phyloP scores from a whole-genome alignment of 2,329 filamentous ascomycete genomes.

The Colletotrichum australisinense region DNA sequence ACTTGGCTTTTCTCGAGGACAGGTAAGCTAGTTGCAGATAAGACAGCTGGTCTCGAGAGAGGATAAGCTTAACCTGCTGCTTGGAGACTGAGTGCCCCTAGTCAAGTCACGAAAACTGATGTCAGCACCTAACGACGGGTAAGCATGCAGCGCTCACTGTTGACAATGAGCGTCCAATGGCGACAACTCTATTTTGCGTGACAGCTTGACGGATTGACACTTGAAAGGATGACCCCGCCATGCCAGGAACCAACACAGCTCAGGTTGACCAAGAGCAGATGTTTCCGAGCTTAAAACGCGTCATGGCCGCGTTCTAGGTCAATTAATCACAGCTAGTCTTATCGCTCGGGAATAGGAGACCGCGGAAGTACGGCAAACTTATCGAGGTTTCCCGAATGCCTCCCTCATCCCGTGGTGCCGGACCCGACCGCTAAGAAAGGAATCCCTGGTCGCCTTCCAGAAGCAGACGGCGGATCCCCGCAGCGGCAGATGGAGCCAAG shows the following conservation, averaged over 20 bases:
- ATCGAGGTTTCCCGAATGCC: not conserved
- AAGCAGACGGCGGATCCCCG: conserved; percentile 4
- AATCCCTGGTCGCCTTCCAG: conserved; percentile 13
- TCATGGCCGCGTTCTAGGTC: not conserved
- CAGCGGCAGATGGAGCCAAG: conserved; percentile 22
- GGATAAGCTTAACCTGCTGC: not conserved
- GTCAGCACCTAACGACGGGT: not conserved
- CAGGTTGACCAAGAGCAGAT: not conserved
- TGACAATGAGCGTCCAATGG: not conserved
- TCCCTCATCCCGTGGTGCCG: conserved; percentile 6
- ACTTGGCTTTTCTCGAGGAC: not conserved
- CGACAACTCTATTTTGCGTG: not conserved
- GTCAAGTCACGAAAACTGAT: not conserved
- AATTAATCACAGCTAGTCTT: not conserved
- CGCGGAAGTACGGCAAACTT: conserved; percentile 17
- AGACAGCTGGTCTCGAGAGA: not conserved
- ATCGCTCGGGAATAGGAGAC: not conserved
- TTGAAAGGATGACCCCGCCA: not conserved
- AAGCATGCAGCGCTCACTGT: not conserved
- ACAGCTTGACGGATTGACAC: no score
- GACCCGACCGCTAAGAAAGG: conserved; percentile 1
- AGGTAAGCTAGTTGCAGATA: not conserved
- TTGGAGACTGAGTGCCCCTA: not conserved
- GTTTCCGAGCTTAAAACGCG: not conserved
- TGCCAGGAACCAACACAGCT: not conserved